These are phyloP conservation scores for Carex cristatella DNA, from an alignment of 176 grass and related monocot species.

Conservation along the genomic window DNA sequence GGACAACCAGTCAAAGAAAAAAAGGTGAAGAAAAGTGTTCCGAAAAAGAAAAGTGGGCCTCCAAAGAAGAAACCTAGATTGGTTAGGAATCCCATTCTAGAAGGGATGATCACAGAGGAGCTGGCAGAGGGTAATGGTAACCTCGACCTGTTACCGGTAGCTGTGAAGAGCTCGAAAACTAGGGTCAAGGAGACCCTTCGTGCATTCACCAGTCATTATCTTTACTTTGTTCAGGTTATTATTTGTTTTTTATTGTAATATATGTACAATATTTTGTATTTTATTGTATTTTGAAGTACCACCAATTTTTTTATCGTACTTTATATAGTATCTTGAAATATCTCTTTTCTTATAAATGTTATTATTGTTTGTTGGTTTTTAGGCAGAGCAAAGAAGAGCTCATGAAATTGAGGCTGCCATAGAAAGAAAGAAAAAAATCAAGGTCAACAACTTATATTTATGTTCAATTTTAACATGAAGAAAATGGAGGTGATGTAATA, in stretches of 20 bases:
- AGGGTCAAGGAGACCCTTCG: conserved; percentile 38
- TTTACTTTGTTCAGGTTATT: conserved; percentile 65
- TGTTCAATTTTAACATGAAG: neutral
- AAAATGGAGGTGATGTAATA: neutral
- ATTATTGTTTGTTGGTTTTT: neutral
- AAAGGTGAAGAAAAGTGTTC: neutral
- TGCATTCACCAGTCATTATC: conserved; percentile 68
- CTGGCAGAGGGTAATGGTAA: conserved; percentile 5
- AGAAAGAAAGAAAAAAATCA: neutral
- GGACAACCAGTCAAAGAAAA: neutral
- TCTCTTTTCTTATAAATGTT: neutral
- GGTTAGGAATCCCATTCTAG: neutral
- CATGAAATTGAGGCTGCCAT: conserved; percentile 26
- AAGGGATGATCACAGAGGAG: neutral
- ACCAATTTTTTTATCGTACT: neutral
- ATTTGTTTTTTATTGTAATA: neutral
- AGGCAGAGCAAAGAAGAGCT: conserved; percentile 21
- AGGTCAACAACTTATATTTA: neutral
- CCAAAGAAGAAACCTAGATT: conserved; percentile 3
- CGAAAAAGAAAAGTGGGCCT: neutral
- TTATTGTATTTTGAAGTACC: neutral
- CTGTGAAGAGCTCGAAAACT: conserved; percentile 27
- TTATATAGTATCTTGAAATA: neutral
- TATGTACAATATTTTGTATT: neutral
- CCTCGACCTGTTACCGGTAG: neutral